Evolutionary conservation across 2,329 filamentous ascomycete species (phyloP).

Genomic region (Cercospora beticola): DNA sequence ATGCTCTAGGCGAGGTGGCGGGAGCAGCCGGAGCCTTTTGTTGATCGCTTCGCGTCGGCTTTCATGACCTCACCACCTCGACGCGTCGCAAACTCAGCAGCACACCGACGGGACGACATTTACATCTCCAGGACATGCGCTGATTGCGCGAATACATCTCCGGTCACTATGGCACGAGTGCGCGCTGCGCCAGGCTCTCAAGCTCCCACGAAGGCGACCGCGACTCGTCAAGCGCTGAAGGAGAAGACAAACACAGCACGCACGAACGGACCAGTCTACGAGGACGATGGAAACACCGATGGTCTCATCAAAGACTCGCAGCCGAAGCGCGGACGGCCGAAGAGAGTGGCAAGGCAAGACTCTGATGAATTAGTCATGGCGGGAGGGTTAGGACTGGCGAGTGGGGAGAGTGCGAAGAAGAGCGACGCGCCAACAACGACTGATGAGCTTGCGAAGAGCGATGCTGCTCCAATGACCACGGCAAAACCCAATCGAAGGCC

Average conservation of each 20-base stretch:
- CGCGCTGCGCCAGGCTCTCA: constrained; percentile 29
- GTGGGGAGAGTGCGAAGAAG: constrained; percentile 13
- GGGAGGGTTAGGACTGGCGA: constrained; percentile 29
- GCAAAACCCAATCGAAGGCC: constrained; percentile 27
- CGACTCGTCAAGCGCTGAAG: constrained; percentile 29
- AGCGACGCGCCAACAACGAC: constrained; percentile 24
- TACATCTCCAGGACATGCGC: constrained; percentile 7
- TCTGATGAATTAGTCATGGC: constrained; percentile 34
- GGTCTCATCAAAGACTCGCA: constrained; percentile 32
- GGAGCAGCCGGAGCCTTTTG: constrained; percentile 3
- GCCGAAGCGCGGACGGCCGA: constrained; percentile 26
- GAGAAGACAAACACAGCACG: constrained; percentile 36
- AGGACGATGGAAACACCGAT: constrained; percentile 31
- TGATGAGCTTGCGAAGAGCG: constrained; percentile 32
- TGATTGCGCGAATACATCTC: not conserved
- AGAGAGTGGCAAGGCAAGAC: constrained; percentile 20
- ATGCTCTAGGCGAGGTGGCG: not conserved
- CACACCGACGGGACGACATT: not conserved
- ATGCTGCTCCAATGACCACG: constrained; percentile 15
- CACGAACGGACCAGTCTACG: constrained; percentile 25
- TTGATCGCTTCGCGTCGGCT: constrained; percentile 15
- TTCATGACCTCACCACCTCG: constrained; percentile 12
- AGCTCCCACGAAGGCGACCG: constrained; percentile 18
- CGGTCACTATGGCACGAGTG: constrained; percentile 30
- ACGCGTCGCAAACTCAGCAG: constrained; percentile 3